Percentiles rank a stretch among this genome's conserved stretches.
phyloP scores from a whole-genome alignment of 2,329 filamentous ascomycete species.

The Penicillium aurantiogriseum region DNA sequence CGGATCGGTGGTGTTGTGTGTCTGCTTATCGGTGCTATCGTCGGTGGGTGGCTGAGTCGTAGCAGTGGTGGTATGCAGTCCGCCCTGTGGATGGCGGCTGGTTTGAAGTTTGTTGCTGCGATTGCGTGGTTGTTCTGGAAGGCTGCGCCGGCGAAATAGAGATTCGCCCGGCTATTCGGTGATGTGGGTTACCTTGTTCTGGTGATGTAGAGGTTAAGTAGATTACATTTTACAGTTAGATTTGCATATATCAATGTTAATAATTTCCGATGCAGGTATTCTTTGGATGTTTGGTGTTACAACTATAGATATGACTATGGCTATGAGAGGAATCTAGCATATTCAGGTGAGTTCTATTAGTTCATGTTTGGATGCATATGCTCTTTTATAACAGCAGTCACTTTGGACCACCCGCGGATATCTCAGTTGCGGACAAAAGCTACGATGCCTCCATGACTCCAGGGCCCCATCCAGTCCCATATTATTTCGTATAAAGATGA shows the following conservation, averaged over 20 bases:
- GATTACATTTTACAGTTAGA: neutral
- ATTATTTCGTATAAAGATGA: too few species aligned
- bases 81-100: conserved; percentile 45
- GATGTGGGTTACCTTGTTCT: neutral
- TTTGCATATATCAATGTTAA: neutral
- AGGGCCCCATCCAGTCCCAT: too few species aligned
- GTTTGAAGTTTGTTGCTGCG: conserved; percentile 40
- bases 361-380: neutral
- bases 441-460: too few species aligned
- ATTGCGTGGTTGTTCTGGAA: conserved; percentile 43
- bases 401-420: too few species aligned
- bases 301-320: neutral
- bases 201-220: neutral
- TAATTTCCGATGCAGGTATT: neutral
- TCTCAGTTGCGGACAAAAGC: too few species aligned
- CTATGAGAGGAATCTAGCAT: neutral
- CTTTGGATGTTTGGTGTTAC: neutral
- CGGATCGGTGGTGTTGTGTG: conserved; percentile 39
- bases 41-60: conserved; percentile 45
- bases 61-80: conserved; percentile 44
- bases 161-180: neutral
- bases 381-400: too few species aligned
- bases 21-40: conserved; percentile 42
- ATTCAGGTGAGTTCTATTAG: neutral
- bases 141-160: conserved; percentile 23